Evolutionary conservation across 768 basidiomycete species (phyloP), one percentile per base, ranked within the genome.

Genomic region (Hysterangium stoloniferum): DNA sequence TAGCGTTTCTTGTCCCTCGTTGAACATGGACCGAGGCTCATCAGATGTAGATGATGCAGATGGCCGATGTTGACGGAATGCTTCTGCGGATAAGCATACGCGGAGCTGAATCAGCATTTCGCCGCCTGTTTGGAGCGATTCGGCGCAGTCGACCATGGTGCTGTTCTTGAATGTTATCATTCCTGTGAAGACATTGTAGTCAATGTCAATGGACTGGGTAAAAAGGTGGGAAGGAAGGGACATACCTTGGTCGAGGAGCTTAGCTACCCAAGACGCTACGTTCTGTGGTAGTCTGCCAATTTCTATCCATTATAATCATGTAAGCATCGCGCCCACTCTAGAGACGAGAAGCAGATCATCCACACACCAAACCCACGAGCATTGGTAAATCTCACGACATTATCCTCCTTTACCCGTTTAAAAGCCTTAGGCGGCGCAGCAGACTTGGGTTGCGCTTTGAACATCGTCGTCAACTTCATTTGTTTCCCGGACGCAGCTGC

Each of bases 131-230:
- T 79, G 72, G 4, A 95, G 73, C 46, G 68, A 72, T 32, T 74
- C 66, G 0, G 86, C 86, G 58, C 87, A 89, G 57, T 92, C 89
- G 13, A 86, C 75, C 71, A 92, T 82, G 17, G 79, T 80, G 36
- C 77, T 76, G 1, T 77, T 77, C 36, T 74, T 75, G 57, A 89
- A 79, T 53, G 83, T 78, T 29, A 87, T 70, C 46, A 87, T 71
- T 24, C 71, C 86, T 84, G 52, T 20, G 33, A 32, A 12, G 36
- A 13, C 28, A 32, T 17, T 31, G 57, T 5, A 58, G 45, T 37
- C 1, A 52, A 28, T 20, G 7, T 9, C 9, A 22, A 45, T 31
- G n/a, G n/a, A n/a, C n/a, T n/a, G n/a, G n/a, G n/a, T n/a, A n/a
- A n/a, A 45, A 3, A 40, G 17, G n/a, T 28, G 31, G 29, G 52